Base-by-base conservation (phyloP, 768 basidiomycete genomes). In the Pleurotus pulmonarius region DNA sequence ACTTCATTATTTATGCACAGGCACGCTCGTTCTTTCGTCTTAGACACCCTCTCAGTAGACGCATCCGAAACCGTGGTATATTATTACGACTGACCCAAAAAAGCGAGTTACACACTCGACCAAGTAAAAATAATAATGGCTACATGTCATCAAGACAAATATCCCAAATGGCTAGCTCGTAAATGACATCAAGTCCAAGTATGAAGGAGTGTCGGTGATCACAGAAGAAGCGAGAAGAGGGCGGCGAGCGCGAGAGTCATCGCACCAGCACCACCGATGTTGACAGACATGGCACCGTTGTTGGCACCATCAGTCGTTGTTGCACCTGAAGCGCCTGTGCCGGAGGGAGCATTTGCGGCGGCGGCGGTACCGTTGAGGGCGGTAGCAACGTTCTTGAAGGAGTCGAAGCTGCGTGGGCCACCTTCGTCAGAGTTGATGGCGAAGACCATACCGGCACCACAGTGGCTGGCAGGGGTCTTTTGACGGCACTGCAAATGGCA, bases 401-500 rank as follows among this genome's bases (percentile, higher is more conserved):
- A 83, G 41, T 70, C 63, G 68, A 83, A 85, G 70, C 75, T 82
- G 60, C 77, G 77, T 9, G 67, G 60, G 4, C 77, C 78, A 56
- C 58, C 64, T 57, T 84, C 77, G 55, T 77, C 78, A 46, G 81
- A 68, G 74, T 88, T 88, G 65, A 86, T 73, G 56, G 84, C 79
- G 64, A 80, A 82, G 56, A 80, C 79, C 80, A 81, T 83, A 60
- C 75, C 81, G 53, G 77, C 71, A 69, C 75, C 80, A 64, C 77
- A 80, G 64, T 82, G 80, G 57, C 69, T 73, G 25, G 59, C 38
- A 24, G 73, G 73, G 39, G 45, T 64, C 34, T 62, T 58, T 69
- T 76, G 78, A 64, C 72, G 73, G 68, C 77, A 78, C 71, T 76
- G 41, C 60, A 20, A 47, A 38, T 40, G 55, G 54, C 41, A 8